phyloP scores from a whole-genome alignment of 805 yeast genomes.

The Scheffersomyces spartinae region DNA sequence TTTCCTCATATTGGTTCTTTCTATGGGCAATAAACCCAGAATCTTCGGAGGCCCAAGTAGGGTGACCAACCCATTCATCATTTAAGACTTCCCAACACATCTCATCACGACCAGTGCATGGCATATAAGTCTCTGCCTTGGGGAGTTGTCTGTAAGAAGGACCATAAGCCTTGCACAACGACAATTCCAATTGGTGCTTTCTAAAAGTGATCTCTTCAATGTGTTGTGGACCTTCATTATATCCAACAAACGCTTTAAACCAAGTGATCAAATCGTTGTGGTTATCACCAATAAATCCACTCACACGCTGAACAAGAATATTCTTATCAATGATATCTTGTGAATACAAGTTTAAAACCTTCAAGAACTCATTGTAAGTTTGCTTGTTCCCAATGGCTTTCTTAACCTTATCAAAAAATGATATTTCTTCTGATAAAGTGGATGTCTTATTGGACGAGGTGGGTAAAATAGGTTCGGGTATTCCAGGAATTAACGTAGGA shows the following conservation, averaged over 20 bases:
- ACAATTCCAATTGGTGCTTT: slow-evolving; percentile 83
- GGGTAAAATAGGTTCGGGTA: slow-evolving; percentile 70
- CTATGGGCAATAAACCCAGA: slow-evolving; percentile 98
- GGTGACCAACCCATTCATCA: slow-evolving; percentile 99
- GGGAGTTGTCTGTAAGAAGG: slow-evolving; percentile 92
- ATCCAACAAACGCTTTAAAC: slow-evolving; percentile 90
- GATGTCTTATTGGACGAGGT: slow-evolving; percentile 35
- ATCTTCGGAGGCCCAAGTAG: slow-evolving; percentile 99
- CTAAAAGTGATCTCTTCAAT: slow-evolving; percentile 83
- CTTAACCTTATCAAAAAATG: slow-evolving; percentile 87
- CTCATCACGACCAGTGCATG: slow-evolving; percentile 96
- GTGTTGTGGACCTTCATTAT: slow-evolving; percentile 69
- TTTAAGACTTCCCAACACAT: slow-evolving; percentile 98
- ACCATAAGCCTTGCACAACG: slow-evolving; percentile 87
- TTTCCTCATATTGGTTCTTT: slow-evolving; percentile 95
- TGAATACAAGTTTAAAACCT: slow-evolving; percentile 74
- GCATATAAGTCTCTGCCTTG: slow-evolving; percentile 89
- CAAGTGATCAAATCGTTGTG: slow-evolving; percentile 72
- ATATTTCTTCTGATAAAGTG: slow-evolving; percentile 69
- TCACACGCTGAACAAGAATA: slow-evolving; percentile 73
- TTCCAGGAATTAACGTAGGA: slow-evolving; percentile 73
- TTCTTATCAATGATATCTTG: slow-evolving; percentile 82
- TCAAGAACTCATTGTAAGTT: slow-evolving; percentile 84
- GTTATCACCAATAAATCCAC: slow-evolving; percentile 68
- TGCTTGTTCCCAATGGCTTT: slow-evolving; percentile 81